Conservation (phyloP, 2,329 filamentous ascomycete genomes). For the Ophiostoma ulmi region DNA sequence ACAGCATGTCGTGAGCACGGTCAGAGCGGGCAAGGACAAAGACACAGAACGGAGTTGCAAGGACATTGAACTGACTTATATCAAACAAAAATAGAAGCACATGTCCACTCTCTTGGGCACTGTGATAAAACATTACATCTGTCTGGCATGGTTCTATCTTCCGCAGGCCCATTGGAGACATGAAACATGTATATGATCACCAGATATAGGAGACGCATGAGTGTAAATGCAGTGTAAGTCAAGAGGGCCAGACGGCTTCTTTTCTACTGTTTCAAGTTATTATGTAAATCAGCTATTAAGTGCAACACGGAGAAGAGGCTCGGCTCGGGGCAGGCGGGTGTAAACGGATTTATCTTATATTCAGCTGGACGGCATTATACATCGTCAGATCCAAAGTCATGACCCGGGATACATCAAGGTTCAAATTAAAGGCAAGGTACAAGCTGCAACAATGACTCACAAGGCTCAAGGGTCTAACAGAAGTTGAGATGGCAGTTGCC, state of each 20-base stretch:
- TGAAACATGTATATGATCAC: neutral
- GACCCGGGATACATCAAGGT: neutral
- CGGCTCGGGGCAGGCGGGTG: neutral
- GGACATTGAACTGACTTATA: too few relatives aligned
- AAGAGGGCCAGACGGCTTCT: neutral
- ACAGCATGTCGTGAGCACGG: neutral
- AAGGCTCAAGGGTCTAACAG: neutral
- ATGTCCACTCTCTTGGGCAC: too few relatives aligned
- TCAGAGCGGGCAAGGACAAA: constrained; percentile 1
- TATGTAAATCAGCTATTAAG: too few relatives aligned
- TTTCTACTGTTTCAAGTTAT: too few relatives aligned
- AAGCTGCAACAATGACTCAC: too few relatives aligned
- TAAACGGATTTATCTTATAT: neutral
- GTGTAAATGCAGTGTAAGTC: neutral
- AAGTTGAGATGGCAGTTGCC: neutral
- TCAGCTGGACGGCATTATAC: too few relatives aligned
- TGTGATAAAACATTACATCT: neutral
- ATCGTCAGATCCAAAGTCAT: neutral
- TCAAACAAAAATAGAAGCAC: too few relatives aligned
- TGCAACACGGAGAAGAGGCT: neutral
- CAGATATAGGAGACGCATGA: neutral
- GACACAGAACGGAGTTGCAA: neutral
- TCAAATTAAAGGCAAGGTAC: neutral
- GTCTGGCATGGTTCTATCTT: neutral
- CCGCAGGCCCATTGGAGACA: neutral